Conservation (phyloP, 352 stramenopile species). For the Phytophthora melonis region DNA sequence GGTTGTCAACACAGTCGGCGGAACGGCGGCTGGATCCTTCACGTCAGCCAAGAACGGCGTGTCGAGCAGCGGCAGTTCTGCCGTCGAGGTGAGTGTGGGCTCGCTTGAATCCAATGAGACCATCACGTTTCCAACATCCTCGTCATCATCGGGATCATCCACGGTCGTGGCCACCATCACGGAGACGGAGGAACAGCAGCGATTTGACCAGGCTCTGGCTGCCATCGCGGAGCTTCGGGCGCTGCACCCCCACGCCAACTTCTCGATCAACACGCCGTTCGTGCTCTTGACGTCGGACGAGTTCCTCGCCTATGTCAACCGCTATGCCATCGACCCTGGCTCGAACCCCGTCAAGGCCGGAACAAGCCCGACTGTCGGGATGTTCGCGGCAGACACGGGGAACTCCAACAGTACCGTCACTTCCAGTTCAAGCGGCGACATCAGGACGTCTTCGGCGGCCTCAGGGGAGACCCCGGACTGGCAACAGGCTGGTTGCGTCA, state of each 20-base stretch:
- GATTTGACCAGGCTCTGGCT: constrained; percentile 54
- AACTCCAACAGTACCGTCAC: constrained; percentile 6
- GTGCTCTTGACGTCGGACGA: constrained; percentile 66
- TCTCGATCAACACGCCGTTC: constrained; percentile 70
- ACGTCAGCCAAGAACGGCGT: constrained; percentile 27
- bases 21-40: constrained; percentile 24
- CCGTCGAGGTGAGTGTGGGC: constrained; percentile 8
- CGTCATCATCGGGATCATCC: constrained; percentile 16
- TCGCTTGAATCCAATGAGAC: constrained; percentile 37
- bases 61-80: constrained; percentile 25
- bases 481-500: constrained; percentile 81
- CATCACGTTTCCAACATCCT: constrained; percentile 23
- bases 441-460: constrained; percentile 49
- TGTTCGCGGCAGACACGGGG: constrained; percentile 41
- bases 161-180: constrained; percentile 23
- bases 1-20: constrained; percentile 36
- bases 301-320: constrained; percentile 66
- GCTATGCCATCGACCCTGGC: constrained; percentile 43
- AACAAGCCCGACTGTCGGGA: constrained; percentile 31
- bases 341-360: constrained; percentile 27
- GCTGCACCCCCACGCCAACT: constrained; percentile 59
- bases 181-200: constrained; percentile 54
- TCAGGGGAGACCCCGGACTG: constrained; percentile 72
- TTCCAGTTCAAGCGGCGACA: constrained; percentile 33
- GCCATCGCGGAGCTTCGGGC: constrained; percentile 53